Conservation (phyloP, 1,284 basidiomycete species). For the Marasmius tenuissimus region DNA sequence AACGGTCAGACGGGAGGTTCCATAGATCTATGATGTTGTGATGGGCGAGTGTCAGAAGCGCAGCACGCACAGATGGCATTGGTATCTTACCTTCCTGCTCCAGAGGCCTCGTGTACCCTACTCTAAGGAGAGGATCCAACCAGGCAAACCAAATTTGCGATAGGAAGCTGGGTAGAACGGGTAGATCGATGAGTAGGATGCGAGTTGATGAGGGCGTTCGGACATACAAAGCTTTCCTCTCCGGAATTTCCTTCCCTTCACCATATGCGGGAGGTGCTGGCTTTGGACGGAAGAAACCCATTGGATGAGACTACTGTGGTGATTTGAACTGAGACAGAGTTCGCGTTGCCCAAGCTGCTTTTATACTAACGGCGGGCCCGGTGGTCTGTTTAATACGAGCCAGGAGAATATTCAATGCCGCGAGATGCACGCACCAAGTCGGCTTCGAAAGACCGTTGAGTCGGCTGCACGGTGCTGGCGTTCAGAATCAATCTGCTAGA, state of each 20-base stretch:
- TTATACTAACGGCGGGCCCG: no score
- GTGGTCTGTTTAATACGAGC: no score
- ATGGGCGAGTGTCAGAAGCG: not conserved
- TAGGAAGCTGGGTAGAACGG: not conserved
- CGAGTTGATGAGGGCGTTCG: not conserved
- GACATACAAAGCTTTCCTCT: conserved; percentile 23
- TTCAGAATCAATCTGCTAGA: not conserved
- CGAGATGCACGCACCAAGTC: no score
- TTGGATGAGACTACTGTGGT: no score
- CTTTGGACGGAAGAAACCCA: conserved; percentile 15
- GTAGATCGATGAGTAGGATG: not conserved
- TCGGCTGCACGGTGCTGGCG: not conserved
- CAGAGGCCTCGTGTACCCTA: conserved; percentile 42
- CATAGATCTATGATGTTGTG: conserved; percentile 31
- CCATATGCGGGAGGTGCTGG: conserved; percentile 21
- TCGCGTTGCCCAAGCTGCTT: no score
- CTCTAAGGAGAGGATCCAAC: conserved; percentile 37
- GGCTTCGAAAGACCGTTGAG: not conserved
- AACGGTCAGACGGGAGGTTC: conserved; percentile 27
- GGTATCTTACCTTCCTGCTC: conserved; percentile 35
- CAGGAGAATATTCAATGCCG: no score
- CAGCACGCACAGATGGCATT: not conserved
- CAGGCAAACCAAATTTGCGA: conserved; percentile 31
- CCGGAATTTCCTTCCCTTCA: conserved; percentile 19
- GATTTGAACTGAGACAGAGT: no score